A percentile compares a stretch with the other conserved stretches of the same genome.
Conservation (phyloP, 768 basidiomycete genomes). For the Cystobasidium onofrii region DNA sequence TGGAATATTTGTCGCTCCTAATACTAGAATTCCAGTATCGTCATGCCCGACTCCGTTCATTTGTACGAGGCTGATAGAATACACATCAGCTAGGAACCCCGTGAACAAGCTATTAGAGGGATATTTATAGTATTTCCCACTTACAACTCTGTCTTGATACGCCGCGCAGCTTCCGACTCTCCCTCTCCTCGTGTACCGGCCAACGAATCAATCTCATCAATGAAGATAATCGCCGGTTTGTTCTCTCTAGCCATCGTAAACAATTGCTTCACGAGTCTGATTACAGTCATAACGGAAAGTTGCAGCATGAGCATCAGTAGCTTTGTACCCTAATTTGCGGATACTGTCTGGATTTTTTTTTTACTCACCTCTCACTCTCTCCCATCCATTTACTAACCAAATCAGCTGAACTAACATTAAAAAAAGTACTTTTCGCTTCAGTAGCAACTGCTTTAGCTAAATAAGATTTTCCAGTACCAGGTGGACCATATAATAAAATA, state of each 20-base stretch:
- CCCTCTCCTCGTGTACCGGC: conserved; percentile 89
- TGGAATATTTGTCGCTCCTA: conserved; percentile 96
- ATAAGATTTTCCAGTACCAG: conserved; percentile 93
- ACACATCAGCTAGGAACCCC: neutral
- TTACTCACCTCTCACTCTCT: conserved; percentile 84
- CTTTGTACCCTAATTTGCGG: too few species aligned
- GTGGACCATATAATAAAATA: conserved; percentile 91
- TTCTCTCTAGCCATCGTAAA: conserved; percentile 92
- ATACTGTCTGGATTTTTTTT: too few species aligned
- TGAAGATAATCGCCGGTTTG: conserved; percentile 96
- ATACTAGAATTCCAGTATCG: conserved; percentile 86
- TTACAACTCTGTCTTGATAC: conserved; percentile 85
- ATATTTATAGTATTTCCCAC: too few species aligned
- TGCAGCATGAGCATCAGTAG: neutral
- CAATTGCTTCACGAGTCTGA: conserved; percentile 73
- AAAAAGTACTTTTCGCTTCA: conserved; percentile 98
- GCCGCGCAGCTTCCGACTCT: conserved; percentile 92
- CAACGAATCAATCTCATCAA: conserved; percentile 96
- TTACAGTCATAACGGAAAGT: neutral
- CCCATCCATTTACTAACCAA: conserved; percentile 99
- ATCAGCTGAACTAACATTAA: conserved; percentile 88
- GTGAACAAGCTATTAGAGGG: too few species aligned
- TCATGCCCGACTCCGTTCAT: conserved; percentile 99
- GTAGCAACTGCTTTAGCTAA: conserved; percentile 98
- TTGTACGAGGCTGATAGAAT: conserved; percentile 57